Conservation (phyloP, 768 basidiomycete genomes). For the Zangia roseola region DNA sequence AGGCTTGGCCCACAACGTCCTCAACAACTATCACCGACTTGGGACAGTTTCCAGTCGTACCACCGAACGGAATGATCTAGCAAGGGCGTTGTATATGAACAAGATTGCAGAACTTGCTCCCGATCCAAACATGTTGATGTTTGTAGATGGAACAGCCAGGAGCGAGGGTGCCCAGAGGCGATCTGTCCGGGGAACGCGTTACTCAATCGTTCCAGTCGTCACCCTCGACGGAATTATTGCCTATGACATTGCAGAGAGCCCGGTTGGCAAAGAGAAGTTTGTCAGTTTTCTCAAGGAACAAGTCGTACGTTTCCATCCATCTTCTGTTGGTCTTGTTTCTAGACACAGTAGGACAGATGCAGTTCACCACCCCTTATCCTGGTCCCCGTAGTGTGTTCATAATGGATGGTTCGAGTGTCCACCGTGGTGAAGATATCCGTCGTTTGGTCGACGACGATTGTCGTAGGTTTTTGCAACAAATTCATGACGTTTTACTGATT, state of each 20-base stretch:
- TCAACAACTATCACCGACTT: no score
- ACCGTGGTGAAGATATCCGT: slow-evolving; percentile 21
- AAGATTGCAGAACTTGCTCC: slow-evolving; percentile 8
- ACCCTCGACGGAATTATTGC: slow-evolving; percentile 21
- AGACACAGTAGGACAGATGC: no score
- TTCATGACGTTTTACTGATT: no score
- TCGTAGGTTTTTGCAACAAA: slow-evolving; percentile 8
- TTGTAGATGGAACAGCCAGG: slow-evolving; percentile 18
- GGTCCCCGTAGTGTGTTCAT: slow-evolving; percentile 7
- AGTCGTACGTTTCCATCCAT: slow-evolving; percentile 4
- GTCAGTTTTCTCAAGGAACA: slow-evolving; percentile 8
- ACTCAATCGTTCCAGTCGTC: slow-evolving; percentile 15
- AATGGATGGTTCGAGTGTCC: slow-evolving; percentile 21
- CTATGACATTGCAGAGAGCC: slow-evolving; percentile 16
- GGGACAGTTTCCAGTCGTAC: no score
- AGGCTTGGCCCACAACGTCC: no score
- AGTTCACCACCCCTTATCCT: neutral
- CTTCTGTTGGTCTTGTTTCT: no score
- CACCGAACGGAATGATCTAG: no score
- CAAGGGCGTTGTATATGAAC: slow-evolving; percentile 5
- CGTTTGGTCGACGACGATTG: slow-evolving; percentile 14
- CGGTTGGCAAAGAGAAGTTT: slow-evolving; percentile 8
- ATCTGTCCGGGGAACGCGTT: neutral
- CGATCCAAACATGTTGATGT: slow-evolving; percentile 19
- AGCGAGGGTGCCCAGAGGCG: neutral